Percentiles rank a stretch among this genome's conserved stretches.
Conservation (phyloP, 305 asterid genomes). For the Withania somnifera region DNA sequence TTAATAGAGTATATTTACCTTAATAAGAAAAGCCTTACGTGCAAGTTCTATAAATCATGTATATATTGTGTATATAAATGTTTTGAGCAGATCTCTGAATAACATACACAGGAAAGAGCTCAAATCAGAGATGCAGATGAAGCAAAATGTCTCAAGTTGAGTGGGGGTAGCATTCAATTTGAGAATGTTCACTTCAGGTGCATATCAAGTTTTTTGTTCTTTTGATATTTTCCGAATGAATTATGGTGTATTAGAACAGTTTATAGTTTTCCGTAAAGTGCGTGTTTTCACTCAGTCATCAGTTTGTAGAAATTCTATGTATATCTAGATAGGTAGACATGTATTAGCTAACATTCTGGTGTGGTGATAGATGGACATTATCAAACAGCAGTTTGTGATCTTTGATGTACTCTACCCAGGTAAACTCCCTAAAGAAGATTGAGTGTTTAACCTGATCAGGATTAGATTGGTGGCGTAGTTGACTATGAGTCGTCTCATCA, state of each 20-base stretch:
- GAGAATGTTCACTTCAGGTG: slow-evolving; percentile 92
- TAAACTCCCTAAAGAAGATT: background rate
- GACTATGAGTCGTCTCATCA: background rate
- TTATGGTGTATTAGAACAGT: background rate
- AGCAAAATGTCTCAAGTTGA: slow-evolving; percentile 63
- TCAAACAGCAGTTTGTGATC: background rate
- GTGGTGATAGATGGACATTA: background rate
- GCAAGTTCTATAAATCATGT: background rate
- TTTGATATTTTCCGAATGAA: background rate
- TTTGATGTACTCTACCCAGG: background rate
- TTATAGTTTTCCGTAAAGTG: background rate
- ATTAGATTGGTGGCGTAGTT: background rate
- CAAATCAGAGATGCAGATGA: slow-evolving; percentile 52
- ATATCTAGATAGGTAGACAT: background rate
- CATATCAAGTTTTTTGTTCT: background rate
- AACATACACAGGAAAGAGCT: slow-evolving; percentile 63
- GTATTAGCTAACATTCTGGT: background rate
- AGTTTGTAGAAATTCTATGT: background rate
- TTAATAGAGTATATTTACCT: background rate
- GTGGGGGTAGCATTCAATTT: slow-evolving; percentile 70
- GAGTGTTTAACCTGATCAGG: background rate
- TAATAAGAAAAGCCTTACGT: background rate
- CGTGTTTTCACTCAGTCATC: background rate
- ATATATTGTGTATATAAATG: background rate
- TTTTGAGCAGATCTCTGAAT: slow-evolving; percentile 6